Evolutionary conservation across 306 rosid species (phyloP).

Genomic region (Potentilla sterilis): DNA sequence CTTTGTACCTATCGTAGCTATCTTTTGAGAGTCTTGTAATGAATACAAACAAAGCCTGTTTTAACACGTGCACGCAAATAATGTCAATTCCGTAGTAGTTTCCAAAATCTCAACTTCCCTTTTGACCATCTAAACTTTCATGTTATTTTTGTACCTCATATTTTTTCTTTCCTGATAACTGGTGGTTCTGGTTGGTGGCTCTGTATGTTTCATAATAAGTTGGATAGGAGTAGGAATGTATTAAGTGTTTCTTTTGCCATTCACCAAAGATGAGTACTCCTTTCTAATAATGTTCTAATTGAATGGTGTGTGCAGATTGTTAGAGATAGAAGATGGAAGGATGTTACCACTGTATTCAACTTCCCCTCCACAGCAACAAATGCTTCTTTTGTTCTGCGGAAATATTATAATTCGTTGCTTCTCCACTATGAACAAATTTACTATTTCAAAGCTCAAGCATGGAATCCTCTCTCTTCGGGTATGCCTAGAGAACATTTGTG

Average conservation of each 20-base stretch:
- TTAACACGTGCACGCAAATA: background rate
- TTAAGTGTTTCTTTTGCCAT: background rate
- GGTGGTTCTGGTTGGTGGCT: background rate
- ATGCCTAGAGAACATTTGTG: conserved; percentile 13
- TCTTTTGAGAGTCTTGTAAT: background rate
- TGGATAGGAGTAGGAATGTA: background rate
- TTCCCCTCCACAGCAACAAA: conserved; percentile 96
- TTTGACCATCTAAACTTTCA: background rate
- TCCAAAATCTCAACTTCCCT: background rate
- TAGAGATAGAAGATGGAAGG: conserved; percentile 84
- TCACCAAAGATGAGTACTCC: background rate
- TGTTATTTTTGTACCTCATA: background rate
- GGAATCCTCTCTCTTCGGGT: conserved; percentile 47
- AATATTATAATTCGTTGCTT: conserved; percentile 75
- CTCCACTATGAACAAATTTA: conserved; percentile 78
- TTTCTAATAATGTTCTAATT: conserved; percentile 15
- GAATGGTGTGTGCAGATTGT: conserved; percentile 53
- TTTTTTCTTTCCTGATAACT: background rate
- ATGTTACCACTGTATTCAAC: conserved; percentile 76
- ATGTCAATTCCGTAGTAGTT: background rate
- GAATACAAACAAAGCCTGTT: background rate
- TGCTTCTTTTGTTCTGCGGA: conserved; percentile 87
- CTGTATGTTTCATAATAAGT: background rate
- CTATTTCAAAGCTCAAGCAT: conserved; percentile 57
- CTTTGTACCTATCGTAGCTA: background rate